Conservation (phyloP, 2,329 filamentous ascomycete species). For the Calonectria montana region DNA sequence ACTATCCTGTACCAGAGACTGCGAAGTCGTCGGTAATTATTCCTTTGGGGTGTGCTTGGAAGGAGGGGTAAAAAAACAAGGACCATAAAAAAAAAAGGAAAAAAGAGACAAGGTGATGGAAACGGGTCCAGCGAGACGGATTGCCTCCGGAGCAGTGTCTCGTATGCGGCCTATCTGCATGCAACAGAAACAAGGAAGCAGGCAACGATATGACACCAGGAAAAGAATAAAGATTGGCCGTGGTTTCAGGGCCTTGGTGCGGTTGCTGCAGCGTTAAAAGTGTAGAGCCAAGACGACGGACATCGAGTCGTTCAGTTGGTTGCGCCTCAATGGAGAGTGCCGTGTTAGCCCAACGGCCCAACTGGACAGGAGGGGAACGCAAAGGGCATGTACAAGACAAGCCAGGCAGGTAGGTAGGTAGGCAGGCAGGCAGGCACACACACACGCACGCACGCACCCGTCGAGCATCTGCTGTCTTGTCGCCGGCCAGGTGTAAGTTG, state of each 20-base stretch:
- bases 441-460: slow-evolving; percentile 9
- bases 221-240: slow-evolving; percentile 23
- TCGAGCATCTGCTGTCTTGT: background rate
- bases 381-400: background rate
- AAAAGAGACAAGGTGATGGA: background rate
- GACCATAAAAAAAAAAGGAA: background rate
- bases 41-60: background rate
- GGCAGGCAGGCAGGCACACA: slow-evolving; percentile 4
- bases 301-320: background rate
- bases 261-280: slow-evolving; percentile 12
- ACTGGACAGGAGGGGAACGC: background rate
- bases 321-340: slow-evolving; percentile 9
- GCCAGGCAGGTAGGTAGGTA: background rate
- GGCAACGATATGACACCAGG: slow-evolving; percentile 23
- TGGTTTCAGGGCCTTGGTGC: slow-evolving; percentile 6
- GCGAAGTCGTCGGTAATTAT: background rate
- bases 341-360: slow-evolving; percentile 11
- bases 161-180: background rate
- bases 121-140: background rate
- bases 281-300: background rate
- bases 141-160: slow-evolving; percentile 2
- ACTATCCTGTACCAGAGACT: background rate
- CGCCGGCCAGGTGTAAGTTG: slow-evolving; percentile 8
- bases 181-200: background rate
- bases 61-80: background rate